These are phyloP conservation scores for Puccinia coronata DNA, from an alignment of 1,284 basidiomycete species.

Conservation along the genomic window DNA sequence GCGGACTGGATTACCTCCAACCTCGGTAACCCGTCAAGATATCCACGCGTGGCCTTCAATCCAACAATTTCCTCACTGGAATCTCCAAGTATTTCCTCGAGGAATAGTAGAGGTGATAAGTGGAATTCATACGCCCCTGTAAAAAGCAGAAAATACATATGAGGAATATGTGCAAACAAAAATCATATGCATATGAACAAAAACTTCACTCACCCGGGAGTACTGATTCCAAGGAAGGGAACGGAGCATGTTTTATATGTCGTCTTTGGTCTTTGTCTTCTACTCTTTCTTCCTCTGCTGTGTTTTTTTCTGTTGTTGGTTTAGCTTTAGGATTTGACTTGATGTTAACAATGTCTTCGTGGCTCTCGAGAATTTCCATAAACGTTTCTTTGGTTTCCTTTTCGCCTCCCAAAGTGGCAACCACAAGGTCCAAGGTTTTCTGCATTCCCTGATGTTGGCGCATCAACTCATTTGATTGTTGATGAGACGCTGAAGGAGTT, in stretches of 20 bases:
- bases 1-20: background rate
- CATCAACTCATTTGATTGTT: background rate
- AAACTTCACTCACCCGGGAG: background rate
- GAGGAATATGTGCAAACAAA: background rate
- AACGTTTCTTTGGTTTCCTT: background rate
- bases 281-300: too few relatives aligned
- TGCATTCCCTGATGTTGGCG: background rate
- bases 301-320: too few relatives aligned
- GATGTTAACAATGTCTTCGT: background rate
- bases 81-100: background rate
- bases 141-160: background rate
- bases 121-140: slow-evolving; percentile 1
- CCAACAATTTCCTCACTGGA: background rate
- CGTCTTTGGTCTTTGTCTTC: background rate
- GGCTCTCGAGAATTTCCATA: background rate
- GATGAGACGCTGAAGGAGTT: slow-evolving; percentile 1
- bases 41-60: background rate
- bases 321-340: background rate
- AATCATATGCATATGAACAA: background rate
- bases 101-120: slow-evolving; percentile 2
- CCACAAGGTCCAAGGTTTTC: background rate
- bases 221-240: background rate
- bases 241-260: background rate
- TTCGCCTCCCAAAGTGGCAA: slow-evolving; percentile 4
- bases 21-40: background rate